These are phyloP conservation scores for Ustilago vetiveriae DNA, from an alignment of 1,284 basidiomycete genomes.

Conservation along the genomic window DNA sequence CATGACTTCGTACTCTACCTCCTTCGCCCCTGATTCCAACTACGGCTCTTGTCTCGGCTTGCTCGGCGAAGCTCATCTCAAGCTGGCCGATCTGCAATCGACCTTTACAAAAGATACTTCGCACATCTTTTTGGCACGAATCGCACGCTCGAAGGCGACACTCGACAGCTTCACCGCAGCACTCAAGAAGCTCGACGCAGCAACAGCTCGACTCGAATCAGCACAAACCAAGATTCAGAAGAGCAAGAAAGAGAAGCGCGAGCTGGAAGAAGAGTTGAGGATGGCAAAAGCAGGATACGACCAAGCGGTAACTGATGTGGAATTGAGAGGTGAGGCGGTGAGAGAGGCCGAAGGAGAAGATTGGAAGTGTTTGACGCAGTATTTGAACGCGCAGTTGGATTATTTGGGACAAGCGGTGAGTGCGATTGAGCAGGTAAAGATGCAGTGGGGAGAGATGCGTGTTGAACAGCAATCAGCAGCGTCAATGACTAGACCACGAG, in stretches of 20 bases:
- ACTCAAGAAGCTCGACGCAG: constrained; percentile 51
- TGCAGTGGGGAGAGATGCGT: constrained; percentile 23
- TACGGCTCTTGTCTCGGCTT: constrained; percentile 35
- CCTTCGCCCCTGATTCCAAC: constrained; percentile 21
- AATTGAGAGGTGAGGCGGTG: constrained; percentile 47
- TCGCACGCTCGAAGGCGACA: constrained; percentile 43
- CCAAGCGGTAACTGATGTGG: constrained; percentile 54
- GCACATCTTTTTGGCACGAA: constrained; percentile 43
- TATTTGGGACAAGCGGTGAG: constrained; percentile 50
- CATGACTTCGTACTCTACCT: constrained; percentile 31
- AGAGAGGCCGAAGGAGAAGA: constrained; percentile 54
- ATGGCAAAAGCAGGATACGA: constrained; percentile 56
- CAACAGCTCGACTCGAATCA: constrained; percentile 42
- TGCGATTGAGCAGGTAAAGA: constrained; percentile 51
- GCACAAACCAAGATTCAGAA: constrained; percentile 56
- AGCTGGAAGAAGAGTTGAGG: constrained; percentile 58
- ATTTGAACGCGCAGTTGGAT: constrained; percentile 53
- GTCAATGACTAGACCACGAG: constrained; percentile 12
- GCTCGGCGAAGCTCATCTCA: constrained; percentile 39
- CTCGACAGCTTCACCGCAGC: constrained; percentile 43
- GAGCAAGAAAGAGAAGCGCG: constrained; percentile 60
- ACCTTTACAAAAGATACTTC: constrained; percentile 45
- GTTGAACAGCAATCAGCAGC: constrained; percentile 9
- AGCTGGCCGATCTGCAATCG: constrained; percentile 38
- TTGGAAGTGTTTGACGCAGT: constrained; percentile 43